Percentiles rank a stretch among this genome's conserved stretches.
phyloP scores from a whole-genome alignment of 495 filamentous ascomycete species.

The Sordaria brevicollis region DNA sequence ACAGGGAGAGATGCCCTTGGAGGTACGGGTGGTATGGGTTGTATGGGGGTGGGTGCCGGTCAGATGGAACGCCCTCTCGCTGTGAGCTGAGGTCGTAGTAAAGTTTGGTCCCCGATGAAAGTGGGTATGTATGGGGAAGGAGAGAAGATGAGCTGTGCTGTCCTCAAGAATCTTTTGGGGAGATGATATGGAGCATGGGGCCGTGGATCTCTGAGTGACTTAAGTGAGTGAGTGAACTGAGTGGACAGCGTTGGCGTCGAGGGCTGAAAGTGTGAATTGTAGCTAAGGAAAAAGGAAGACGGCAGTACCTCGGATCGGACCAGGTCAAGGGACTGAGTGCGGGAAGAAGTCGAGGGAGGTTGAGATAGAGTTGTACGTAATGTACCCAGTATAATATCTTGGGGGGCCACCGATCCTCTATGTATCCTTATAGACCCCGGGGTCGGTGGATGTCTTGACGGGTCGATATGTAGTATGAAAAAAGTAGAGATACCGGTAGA shows the following conservation, averaged over 20 bases:
- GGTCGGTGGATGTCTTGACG: not conserved
- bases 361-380: not conserved
- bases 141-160: not conserved
- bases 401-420: not conserved
- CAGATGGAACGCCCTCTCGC: not conserved
- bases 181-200: not conserved
- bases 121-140: not conserved
- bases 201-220: not conserved
- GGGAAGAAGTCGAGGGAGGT: not conserved
- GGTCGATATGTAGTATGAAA: not conserved
- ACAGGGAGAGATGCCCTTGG: not conserved
- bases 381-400: not conserved
- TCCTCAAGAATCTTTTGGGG: not conserved
- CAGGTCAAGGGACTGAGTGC: not conserved
- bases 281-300: not conserved
- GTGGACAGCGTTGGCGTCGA: not conserved
- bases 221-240: no score
- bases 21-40: not conserved
- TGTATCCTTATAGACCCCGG: not conserved
- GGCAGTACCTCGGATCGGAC: not conserved
- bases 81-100: not conserved
- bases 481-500: not conserved
- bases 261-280: not conserved
- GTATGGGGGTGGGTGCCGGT: not conserved
- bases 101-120: not conserved